These are phyloP conservation scores for Melanogaster broomeanus DNA, from an alignment of 768 basidiomycete species.

Conservation along the genomic window DNA sequence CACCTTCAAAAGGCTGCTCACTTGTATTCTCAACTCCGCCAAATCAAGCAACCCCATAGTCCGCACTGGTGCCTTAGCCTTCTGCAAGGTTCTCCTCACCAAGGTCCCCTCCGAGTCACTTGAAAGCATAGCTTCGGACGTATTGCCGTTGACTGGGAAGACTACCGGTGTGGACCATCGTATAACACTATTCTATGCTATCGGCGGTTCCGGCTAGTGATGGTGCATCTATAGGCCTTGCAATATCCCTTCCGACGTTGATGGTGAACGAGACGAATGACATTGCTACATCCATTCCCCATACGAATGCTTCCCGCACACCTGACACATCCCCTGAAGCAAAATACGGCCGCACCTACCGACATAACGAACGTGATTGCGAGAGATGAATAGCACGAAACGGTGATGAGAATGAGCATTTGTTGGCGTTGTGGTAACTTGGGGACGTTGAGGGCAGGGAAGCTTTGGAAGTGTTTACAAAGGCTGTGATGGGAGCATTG, in stretches of 20 bases:
- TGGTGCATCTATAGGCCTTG: conserved; percentile 46
- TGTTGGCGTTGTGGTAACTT: conserved; percentile 55
- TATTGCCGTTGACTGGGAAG: conserved; percentile 82
- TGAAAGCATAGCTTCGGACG: conserved; percentile 56
- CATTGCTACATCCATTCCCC: conserved; percentile 53
- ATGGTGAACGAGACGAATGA: conserved; percentile 82
- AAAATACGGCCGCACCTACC: conserved; percentile 41
- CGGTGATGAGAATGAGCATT: conserved; percentile 60
- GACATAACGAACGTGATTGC: conserved; percentile 51
- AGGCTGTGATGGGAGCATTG: conserved; percentile 55
- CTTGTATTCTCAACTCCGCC: no score
- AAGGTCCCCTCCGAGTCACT: conserved; percentile 40
- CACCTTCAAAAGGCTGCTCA: conserved; percentile 54
- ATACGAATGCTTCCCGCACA: conserved; percentile 59
- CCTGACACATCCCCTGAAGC: conserved; percentile 52
- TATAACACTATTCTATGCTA: conserved; percentile 77
- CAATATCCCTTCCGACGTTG: conserved; percentile 42
- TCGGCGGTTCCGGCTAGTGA: conserved; percentile 49
- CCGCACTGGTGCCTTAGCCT: conserved; percentile 50
- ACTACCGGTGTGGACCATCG: conserved; percentile 88
- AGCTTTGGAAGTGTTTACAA: conserved; percentile 53
- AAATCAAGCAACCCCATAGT: conserved; percentile 73
- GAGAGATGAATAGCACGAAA: conserved; percentile 70
- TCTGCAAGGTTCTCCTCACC: no score
- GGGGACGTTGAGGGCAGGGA: conserved; percentile 36